Evolutionary conservation across 805 yeast genomes (phyloP).

Genomic region (Starmerella stellata): DNA sequence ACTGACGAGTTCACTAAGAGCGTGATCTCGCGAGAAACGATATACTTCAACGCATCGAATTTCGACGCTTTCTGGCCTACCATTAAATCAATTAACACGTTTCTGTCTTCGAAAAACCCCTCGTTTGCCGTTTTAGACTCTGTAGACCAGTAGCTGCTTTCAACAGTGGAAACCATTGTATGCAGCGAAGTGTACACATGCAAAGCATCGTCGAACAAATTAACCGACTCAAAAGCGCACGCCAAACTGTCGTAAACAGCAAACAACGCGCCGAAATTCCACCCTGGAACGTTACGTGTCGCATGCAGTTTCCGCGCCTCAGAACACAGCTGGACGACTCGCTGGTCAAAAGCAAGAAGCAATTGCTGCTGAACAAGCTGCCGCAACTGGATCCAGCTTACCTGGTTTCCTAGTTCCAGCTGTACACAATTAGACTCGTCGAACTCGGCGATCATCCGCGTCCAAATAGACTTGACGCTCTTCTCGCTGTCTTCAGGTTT

Average conservation of each 20-base stretch:
- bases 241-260: slow-evolving; percentile 36
- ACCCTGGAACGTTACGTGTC: slow-evolving; percentile 25
- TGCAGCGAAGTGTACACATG: slow-evolving; percentile 33
- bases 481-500: slow-evolving; percentile 4
- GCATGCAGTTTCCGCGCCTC: slow-evolving; percentile 27
- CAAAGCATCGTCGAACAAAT: slow-evolving; percentile 43
- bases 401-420: slow-evolving; percentile 7
- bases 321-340: slow-evolving; percentile 28
- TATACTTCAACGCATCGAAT: slow-evolving; percentile 26
- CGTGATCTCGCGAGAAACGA: slow-evolving; percentile 23
- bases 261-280: slow-evolving; percentile 31
- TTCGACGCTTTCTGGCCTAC: slow-evolving; percentile 23
- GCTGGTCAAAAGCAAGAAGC: slow-evolving; percentile 35
- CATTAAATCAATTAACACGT: slow-evolving; percentile 20
- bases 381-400: slow-evolving; percentile 31
- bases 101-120: slow-evolving; percentile 10
- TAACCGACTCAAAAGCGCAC: slow-evolving; percentile 35
- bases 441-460: slow-evolving; percentile 20
- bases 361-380: slow-evolving; percentile 32
- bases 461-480: slow-evolving; percentile 13
- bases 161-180: slow-evolving; percentile 12
- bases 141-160: slow-evolving; percentile 15
- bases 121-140: slow-evolving; percentile 6
- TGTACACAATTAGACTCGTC: slow-evolving; percentile 17
- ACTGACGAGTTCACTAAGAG: slow-evolving; percentile 20